Evolutionary conservation across 2,329 filamentous ascomycete species (phyloP).

Genomic region (Verticillium zaregamsianum): DNA sequence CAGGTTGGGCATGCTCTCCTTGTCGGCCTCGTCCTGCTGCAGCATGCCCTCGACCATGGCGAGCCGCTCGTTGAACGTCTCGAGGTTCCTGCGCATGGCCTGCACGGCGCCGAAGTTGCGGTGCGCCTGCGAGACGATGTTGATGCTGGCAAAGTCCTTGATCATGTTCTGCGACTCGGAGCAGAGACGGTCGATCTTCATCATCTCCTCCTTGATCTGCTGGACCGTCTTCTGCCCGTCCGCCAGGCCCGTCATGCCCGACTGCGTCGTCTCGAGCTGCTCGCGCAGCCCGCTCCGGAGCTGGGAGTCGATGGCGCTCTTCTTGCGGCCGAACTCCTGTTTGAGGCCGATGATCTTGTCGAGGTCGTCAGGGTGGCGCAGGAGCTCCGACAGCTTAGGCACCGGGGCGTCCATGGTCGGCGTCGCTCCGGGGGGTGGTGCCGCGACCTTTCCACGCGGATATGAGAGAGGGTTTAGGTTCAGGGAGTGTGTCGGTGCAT

Average conservation of each 20-base stretch:
- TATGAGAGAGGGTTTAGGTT: background rate
- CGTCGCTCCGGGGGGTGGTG: background rate
- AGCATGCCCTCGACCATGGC: conserved; percentile 73
- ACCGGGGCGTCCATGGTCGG: conserved; percentile 59
- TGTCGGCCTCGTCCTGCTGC: conserved; percentile 76
- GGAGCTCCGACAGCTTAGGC: conserved; percentile 84
- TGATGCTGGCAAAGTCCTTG: conserved; percentile 90
- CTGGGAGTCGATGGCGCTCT: conserved; percentile 84
- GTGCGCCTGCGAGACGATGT: conserved; percentile 88
- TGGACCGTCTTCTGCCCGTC: conserved; percentile 91
- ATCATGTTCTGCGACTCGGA: conserved; percentile 98
- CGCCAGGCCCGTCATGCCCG: conserved; percentile 82
- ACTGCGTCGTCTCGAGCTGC: conserved; percentile 90
- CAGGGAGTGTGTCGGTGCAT: background rate
- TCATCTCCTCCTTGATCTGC: conserved; percentile 96
- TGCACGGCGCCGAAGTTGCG: conserved; percentile 93
- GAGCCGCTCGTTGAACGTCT: conserved; percentile 78
- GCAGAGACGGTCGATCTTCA: conserved; percentile 96
- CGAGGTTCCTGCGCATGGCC: conserved; percentile 86
- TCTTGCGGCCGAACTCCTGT: conserved; percentile 91
- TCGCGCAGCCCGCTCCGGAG: conserved; percentile 84
- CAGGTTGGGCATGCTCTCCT: conserved; percentile 88
- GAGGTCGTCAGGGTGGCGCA: conserved; percentile 93
- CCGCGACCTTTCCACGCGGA: background rate
- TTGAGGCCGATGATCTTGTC: conserved; percentile 92